These are phyloP conservation scores for Aspergillus udagawae DNA, from an alignment of 2,329 filamentous ascomycete genomes.

Conservation along the genomic window DNA sequence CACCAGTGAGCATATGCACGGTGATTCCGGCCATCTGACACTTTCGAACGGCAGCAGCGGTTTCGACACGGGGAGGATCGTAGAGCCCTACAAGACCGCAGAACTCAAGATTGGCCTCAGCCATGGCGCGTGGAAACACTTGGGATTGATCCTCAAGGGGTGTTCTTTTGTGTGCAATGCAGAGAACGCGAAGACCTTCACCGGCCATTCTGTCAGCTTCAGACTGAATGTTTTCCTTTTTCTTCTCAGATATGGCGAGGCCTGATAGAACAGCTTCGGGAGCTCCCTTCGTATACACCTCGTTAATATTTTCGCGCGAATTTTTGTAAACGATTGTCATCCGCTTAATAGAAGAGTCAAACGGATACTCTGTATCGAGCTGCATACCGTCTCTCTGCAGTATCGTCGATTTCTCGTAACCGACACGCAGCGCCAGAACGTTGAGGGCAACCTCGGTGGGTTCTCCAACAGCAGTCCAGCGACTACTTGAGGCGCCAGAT, in stretches of 20 bases:
- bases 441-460: constrained; percentile 66
- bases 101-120: constrained; percentile 54
- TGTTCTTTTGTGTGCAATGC: constrained; percentile 46
- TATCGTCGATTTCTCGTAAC: constrained; percentile 44
- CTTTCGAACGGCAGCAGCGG: constrained; percentile 51
- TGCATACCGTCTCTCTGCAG: constrained; percentile 26
- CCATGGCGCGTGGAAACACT: constrained; percentile 39
- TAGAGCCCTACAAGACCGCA: constrained; percentile 59
- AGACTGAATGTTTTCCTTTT: constrained; percentile 22
- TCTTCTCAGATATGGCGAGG: constrained; percentile 14
- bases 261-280: constrained; percentile 54
- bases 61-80: constrained; percentile 58
- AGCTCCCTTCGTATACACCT: constrained; percentile 59
- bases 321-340: constrained; percentile 61
- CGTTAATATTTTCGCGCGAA: constrained; percentile 20
- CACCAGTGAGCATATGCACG: constrained; percentile 57
- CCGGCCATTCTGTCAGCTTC: constrained; percentile 54
- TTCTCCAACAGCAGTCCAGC: constrained; percentile 59
- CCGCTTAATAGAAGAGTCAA: constrained; percentile 62
- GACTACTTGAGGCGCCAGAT: constrained; percentile 8
- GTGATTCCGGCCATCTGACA: constrained; percentile 54
- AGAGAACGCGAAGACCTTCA: constrained; percentile 58
- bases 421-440: constrained; percentile 61
- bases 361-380: constrained; percentile 55
- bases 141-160: constrained; percentile 27